phyloP scores from a whole-genome alignment of 805 yeast genomes.

The Scheffersomyces coipomensis region DNA sequence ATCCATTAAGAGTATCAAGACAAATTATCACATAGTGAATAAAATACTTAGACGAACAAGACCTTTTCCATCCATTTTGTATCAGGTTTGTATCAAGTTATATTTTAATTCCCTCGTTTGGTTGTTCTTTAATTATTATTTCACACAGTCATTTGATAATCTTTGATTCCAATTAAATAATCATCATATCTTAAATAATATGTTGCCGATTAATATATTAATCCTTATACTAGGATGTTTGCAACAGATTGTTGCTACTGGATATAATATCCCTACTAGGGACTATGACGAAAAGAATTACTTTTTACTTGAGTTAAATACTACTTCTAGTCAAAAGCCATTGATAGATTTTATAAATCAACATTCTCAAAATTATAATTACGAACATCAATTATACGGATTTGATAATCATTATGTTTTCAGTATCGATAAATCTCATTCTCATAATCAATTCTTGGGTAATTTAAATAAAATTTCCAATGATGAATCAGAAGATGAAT shows the following conservation, averaged over 20 bases:
- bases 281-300: conserved; percentile 55
- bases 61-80: no score
- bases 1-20: no score
- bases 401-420: conserved; percentile 65
- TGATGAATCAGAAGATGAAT: conserved; percentile 11
- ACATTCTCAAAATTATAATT: conserved; percentile 40
- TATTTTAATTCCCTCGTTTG: no score
- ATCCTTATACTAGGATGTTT: conserved; percentile 3
- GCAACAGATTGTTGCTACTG: conserved; percentile 1
- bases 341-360: conserved; percentile 31
- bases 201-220: conserved; percentile 6
- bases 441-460: conserved; percentile 32
- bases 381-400: conserved; percentile 65
- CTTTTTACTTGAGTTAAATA: conserved; percentile 59
- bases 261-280: conserved; percentile 18
- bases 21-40: no score
- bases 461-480: conserved; percentile 21
- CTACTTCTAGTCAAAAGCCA: conserved; percentile 20
- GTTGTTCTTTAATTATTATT: no score
- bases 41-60: no score
- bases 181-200: not conserved
- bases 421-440: conserved; percentile 46
- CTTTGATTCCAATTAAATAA: no score
- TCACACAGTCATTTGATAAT: no score
- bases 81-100: no score